Conservation (phyloP, 495 filamentous ascomycete genomes). For the Lichina pygmaea region DNA sequence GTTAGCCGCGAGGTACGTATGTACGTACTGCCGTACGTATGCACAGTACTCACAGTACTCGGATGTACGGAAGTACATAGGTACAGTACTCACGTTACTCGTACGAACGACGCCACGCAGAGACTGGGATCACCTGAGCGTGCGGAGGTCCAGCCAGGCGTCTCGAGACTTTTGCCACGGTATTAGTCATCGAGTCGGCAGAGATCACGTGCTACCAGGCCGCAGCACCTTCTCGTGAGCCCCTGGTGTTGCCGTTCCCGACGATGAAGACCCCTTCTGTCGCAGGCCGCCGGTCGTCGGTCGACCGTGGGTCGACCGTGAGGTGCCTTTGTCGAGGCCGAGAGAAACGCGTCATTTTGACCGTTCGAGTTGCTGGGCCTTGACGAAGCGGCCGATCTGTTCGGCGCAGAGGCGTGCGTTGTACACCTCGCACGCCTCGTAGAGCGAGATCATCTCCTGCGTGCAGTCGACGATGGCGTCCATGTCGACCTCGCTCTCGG, state of each 20-base stretch:
- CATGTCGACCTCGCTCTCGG: constrained; percentile 80
- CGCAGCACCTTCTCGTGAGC: background rate
- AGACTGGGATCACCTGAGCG: no score
- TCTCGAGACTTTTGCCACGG: background rate
- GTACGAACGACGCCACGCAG: no score
- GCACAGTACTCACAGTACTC: no score
- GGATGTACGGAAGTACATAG: no score
- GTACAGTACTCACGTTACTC: no score
- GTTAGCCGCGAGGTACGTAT: no score
- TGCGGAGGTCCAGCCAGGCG: no score
- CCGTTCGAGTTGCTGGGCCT: constrained; percentile 56
- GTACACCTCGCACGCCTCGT: constrained; percentile 77
- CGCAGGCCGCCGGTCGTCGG: no score
- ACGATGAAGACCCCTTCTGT: background rate
- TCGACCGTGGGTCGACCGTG: background rate
- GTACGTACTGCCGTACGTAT: no score
- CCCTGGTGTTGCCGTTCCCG: no score
- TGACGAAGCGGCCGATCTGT: constrained; percentile 58
- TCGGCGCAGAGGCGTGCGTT: constrained; percentile 61
- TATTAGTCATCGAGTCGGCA: background rate
- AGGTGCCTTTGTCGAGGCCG: no score
- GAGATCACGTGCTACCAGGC: background rate
- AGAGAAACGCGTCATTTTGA: constrained; percentile 10
- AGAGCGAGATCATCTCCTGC: constrained; percentile 86
- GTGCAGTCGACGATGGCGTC: constrained; percentile 78